Conservation (phyloP, 345 rosid genomes). For the Rhodamnia rubescens region DNA sequence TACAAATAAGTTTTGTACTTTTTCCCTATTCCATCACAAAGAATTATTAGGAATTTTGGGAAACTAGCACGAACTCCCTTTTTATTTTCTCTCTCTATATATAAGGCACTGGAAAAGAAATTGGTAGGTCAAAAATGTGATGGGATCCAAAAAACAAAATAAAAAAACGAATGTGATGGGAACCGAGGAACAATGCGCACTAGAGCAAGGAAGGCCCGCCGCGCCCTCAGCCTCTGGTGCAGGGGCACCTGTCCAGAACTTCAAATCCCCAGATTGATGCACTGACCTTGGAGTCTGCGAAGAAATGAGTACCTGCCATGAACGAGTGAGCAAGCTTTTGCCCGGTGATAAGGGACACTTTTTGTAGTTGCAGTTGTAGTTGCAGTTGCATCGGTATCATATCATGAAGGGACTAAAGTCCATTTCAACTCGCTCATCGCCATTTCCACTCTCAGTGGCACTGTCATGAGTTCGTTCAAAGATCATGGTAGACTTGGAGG, state of each 20-base stretch:
- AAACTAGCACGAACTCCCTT: too few species aligned
- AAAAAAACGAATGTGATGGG: background rate
- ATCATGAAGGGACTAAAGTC: background rate
- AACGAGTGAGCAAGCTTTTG: background rate
- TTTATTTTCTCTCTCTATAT: too few species aligned
- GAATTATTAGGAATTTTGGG: too few species aligned
- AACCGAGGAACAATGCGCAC: background rate
- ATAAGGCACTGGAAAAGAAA: background rate
- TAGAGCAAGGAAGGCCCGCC: background rate
- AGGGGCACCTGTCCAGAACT: background rate
- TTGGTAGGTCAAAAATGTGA: background rate
- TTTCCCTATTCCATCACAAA: too few species aligned
- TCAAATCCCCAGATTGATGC: background rate
- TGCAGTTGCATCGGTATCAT: background rate
- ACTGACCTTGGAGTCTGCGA: background rate
- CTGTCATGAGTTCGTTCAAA: background rate
- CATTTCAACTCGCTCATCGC: background rate
- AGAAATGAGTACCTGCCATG: background rate
- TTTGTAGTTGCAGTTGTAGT: background rate
- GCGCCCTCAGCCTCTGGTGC: background rate
- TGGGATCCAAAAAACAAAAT: background rate
- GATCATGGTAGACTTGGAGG: background rate
- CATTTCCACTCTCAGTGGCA: background rate
- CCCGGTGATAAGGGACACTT: background rate
- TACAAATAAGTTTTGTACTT: too few species aligned